Percentiles rank a stretch among this genome's conserved stretches.
phyloP scores from a whole-genome alignment of 768 basidiomycete species.

The Pleurotus tuoliensis region DNA sequence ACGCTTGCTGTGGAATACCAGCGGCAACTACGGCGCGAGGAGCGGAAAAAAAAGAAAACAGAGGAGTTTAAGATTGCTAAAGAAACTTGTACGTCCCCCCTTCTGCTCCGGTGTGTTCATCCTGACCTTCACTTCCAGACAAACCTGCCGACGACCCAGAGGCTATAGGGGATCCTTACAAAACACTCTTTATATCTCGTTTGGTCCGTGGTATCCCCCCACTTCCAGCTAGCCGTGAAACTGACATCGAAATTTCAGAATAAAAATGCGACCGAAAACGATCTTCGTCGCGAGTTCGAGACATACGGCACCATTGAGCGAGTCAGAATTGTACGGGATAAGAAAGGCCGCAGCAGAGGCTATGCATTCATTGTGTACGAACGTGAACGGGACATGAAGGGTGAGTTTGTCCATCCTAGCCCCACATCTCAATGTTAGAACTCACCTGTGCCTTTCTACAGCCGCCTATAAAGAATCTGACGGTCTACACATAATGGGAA shows the following conservation, averaged over 20 bases:
- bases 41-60: slow-evolving; percentile 68
- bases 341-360: slow-evolving; percentile 81
- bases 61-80: slow-evolving; percentile 79
- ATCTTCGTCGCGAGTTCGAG: slow-evolving; percentile 93
- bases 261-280: slow-evolving; percentile 86
- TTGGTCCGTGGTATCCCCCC: slow-evolving; percentile 47
- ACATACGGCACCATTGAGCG: slow-evolving; percentile 93
- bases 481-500: slow-evolving; percentile 92
- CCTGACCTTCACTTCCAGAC: slow-evolving; percentile 44
- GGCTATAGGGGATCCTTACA: slow-evolving; percentile 95
- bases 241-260: slow-evolving; percentile 48
- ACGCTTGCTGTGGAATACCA: slow-evolving; percentile 83
- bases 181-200: slow-evolving; percentile 94
- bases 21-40: slow-evolving; percentile 73
- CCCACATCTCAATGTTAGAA: neutral
- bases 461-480: slow-evolving; percentile 99
- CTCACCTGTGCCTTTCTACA: slow-evolving; percentile 21
- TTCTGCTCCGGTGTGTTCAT: neutral
- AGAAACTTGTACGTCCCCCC: slow-evolving; percentile 67
- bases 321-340: slow-evolving; percentile 89
- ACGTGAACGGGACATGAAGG: slow-evolving; percentile 99
- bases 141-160: slow-evolving; percentile 90
- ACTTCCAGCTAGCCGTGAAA: slow-evolving; percentile 10
- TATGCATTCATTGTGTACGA: slow-evolving; percentile 99
- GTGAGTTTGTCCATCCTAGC: slow-evolving; percentile 36